Evolutionary conservation across 352 stramenopile genomes (phyloP).

Genomic region (Phytophthora ohioensis): DNA sequence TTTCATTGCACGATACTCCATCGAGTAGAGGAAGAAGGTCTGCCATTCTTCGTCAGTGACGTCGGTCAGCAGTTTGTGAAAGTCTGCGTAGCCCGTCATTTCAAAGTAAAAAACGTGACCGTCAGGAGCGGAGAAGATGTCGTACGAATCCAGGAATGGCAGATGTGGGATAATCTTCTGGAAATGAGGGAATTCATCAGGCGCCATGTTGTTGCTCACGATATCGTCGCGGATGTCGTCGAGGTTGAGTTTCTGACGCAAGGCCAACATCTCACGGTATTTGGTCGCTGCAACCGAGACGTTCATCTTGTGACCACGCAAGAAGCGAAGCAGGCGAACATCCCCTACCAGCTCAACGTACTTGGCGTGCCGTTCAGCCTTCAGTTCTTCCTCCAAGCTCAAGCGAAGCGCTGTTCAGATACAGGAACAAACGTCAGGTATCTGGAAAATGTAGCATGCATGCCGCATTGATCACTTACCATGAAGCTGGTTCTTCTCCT

Average conservation of each 20-base stretch:
- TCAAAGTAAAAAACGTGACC: conserved; percentile 75
- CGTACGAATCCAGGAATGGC: conserved; percentile 70
- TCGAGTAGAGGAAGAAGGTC: conserved; percentile 76
- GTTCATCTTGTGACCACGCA: conserved; percentile 82
- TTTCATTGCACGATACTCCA: conserved; percentile 73
- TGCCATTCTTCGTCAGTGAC: conserved; percentile 77
- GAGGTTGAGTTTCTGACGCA: conserved; percentile 66
- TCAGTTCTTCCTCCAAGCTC: conserved; percentile 73
- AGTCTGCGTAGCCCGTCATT: conserved; percentile 72
- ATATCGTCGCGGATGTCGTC: conserved; percentile 72
- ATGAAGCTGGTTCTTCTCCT: conserved; percentile 68
- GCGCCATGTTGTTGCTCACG: conserved; percentile 51
- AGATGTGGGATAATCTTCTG: conserved; percentile 75
- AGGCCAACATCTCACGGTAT: conserved; percentile 70
- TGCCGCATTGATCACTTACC: conserved; percentile 35
- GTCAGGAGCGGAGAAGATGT: conserved; percentile 51
- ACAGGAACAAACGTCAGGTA: not conserved
- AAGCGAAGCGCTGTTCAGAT: conserved; percentile 51
- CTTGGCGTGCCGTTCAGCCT: conserved; percentile 41
- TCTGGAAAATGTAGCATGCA: too few species aligned
- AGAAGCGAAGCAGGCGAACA: conserved; percentile 72
- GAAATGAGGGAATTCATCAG: conserved; percentile 69
- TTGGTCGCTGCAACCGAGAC: conserved; percentile 65
- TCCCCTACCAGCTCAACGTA: conserved; percentile 66
- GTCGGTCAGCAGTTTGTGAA: conserved; percentile 64